Conservation (phyloP, 352 stramenopile genomes). For the Phytophthora macrochlamydospora region DNA sequence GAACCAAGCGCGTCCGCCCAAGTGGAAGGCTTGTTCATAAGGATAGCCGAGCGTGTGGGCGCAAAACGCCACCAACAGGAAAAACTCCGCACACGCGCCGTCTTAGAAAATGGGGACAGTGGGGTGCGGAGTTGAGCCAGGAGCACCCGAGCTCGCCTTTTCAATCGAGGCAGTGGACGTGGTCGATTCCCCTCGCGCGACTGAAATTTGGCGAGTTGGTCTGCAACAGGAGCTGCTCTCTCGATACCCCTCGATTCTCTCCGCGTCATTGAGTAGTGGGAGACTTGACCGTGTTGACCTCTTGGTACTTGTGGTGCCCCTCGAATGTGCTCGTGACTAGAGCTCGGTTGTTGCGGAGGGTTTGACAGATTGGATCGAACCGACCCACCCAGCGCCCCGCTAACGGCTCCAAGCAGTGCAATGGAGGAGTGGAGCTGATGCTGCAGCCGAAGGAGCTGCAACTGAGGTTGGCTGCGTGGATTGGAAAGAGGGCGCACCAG, state of each 20-base stretch:
- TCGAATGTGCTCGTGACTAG: conserved; percentile 13
- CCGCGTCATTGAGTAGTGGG: not conserved
- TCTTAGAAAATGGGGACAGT: conserved; percentile 21
- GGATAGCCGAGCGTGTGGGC: conserved; percentile 39
- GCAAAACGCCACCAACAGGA: conserved; percentile 26
- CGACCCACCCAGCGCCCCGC: too few relatives aligned
- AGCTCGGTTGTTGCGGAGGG: not conserved
- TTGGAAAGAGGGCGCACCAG: conserved; percentile 22
- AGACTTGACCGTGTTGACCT: conserved; percentile 4
- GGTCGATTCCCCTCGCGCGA: conserved; percentile 15
- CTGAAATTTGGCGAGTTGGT: conserved; percentile 15
- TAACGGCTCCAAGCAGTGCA: too few relatives aligned
- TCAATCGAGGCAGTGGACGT: conserved; percentile 18
- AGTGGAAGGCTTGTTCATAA: conserved; percentile 42
- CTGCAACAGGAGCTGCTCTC: not conserved
- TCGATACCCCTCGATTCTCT: conserved; percentile 8
- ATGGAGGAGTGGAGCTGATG: not conserved
- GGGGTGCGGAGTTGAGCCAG: conserved; percentile 9
- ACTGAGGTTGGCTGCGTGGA: conserved; percentile 3
- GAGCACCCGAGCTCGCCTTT: conserved; percentile 16
- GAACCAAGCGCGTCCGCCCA: conserved; percentile 3
- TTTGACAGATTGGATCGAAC: not conserved
- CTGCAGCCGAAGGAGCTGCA: conserved; percentile 8
- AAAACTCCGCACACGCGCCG: conserved; percentile 26
- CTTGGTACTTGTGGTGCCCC: conserved; percentile 7